Base-by-base conservation (phyloP, 768 basidiomycete genomes). In the Pisolithus orientalis region DNA sequence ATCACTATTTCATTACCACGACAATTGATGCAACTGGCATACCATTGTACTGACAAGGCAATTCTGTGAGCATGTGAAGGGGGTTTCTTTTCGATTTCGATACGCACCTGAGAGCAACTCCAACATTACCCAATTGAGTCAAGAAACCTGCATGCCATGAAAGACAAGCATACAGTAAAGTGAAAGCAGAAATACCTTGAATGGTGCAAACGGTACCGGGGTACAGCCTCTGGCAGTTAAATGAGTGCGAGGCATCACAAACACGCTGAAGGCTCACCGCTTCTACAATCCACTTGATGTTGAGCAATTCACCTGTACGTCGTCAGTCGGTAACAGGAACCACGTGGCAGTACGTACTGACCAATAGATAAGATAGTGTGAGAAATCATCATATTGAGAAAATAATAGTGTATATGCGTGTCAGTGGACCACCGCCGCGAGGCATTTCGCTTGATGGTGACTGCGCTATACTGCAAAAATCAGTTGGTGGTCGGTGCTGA, bases 371-470 rank as follows among this genome's bases (percentile, higher is more conserved):
- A 66, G 13, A 70, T 62, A 21, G 68, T 49, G 52, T 70, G 69
- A 32, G 59, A 65, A 10, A 67, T 27, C 53, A 70, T 55, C 40
- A 70, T 49, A 46, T 63, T 67, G 13, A 70, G 32, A 51, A 70
- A 70, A 51, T 70, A 70, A 39, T 58, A 64, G 51, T 70, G 69
- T 37, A 70, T 52, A 44, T 68, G 69, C n/a, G 68, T 66, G 17
- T 61, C 61, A 21, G 60, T 58, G 29, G 53, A 58, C 68, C 68
- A 69, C 49, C 50, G 61, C 29, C 67, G 60, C n/a, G 60, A 52
- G 14, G 62, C 60, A 27, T 57, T 58, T 6, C 50, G 55, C 24
- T 62, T 52, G 47, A 67, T 58, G 37, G 53, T 55, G 31, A 68
- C 50, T 24, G 62, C 59, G 17, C 58, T 60, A 56, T 68, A 68